Evolutionary conservation across 805 yeast species (phyloP).

Genomic region (Kluyveromyces lactis): DNA sequence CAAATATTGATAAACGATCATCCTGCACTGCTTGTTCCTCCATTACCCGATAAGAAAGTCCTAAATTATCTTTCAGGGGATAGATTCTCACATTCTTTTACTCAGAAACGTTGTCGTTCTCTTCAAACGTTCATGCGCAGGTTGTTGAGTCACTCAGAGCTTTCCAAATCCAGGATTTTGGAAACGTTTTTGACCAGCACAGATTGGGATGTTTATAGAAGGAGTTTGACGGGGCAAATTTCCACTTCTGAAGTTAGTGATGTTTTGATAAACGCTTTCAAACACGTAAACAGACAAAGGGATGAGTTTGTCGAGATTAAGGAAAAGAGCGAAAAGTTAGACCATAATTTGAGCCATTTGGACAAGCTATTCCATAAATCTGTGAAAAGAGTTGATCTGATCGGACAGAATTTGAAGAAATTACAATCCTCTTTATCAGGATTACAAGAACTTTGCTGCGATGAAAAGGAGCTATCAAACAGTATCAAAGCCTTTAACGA

Average conservation of each 20-base stretch:
- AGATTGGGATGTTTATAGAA: constrained; percentile 29
- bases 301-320: constrained; percentile 77
- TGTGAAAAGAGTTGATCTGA: constrained; percentile 60
- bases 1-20: constrained; percentile 67
- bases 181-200: constrained; percentile 23
- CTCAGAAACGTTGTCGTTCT: constrained; percentile 72
- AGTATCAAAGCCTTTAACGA: constrained; percentile 35
- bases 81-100: constrained; percentile 77
- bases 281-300: constrained; percentile 57
- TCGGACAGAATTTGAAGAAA: constrained; percentile 64
- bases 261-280: constrained; percentile 87
- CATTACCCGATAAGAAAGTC: constrained; percentile 87
- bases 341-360: constrained; percentile 70
- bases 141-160: constrained; percentile 62
- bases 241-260: constrained; percentile 58
- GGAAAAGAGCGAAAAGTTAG: constrained; percentile 74
- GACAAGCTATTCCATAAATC: constrained; percentile 73
- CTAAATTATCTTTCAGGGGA: constrained; percentile 92
- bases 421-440: constrained; percentile 64
- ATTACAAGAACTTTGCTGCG: constrained; percentile 51
- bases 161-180: constrained; percentile 58
- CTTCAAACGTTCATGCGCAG: constrained; percentile 68
- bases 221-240: constrained; percentile 19
- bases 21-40: constrained; percentile 85
- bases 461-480: constrained; percentile 18